These are phyloP conservation scores for Sarcomyxa edulis DNA, from an alignment of 768 basidiomycete species.

Conservation along the genomic window DNA sequence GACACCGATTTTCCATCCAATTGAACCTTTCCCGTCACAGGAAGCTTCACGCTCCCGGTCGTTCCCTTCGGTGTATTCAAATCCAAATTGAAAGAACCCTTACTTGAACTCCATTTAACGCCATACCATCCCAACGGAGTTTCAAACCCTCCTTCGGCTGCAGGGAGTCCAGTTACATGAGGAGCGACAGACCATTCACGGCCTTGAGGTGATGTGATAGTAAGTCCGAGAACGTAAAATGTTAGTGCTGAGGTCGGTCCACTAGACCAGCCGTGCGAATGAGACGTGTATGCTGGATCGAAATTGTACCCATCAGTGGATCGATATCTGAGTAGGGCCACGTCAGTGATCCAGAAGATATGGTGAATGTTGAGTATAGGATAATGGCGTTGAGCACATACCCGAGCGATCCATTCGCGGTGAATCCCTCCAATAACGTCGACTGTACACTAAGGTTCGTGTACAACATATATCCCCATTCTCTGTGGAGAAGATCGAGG, in stretches of 20 bases:
- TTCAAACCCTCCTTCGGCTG: conserved; percentile 47
- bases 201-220: conserved; percentile 42
- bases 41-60: conserved; percentile 22
- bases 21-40: conserved; percentile 7
- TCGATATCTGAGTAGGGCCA: conserved; percentile 34
- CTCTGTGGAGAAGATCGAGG: conserved; percentile 45
- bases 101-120: conserved; percentile 32
- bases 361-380: background rate
- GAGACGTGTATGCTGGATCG: conserved; percentile 55
- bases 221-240: conserved; percentile 51
- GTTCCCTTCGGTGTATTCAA: conserved; percentile 26
- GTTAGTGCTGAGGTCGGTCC: conserved; percentile 55
- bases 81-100: conserved; percentile 13
- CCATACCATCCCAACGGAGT: conserved; percentile 49
- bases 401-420: conserved; percentile 51
- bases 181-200: conserved; percentile 43
- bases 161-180: conserved; percentile 31
- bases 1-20: background rate
- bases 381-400: conserved; percentile 17
- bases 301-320: conserved; percentile 49
- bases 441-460: conserved; percentile 51
- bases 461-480: conserved; percentile 59
- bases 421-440: conserved; percentile 54
- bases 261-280: conserved; percentile 55
- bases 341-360: background rate